Conservation (phyloP, 495 filamentous ascomycete genomes). For the Aspergillus nanangensis region DNA sequence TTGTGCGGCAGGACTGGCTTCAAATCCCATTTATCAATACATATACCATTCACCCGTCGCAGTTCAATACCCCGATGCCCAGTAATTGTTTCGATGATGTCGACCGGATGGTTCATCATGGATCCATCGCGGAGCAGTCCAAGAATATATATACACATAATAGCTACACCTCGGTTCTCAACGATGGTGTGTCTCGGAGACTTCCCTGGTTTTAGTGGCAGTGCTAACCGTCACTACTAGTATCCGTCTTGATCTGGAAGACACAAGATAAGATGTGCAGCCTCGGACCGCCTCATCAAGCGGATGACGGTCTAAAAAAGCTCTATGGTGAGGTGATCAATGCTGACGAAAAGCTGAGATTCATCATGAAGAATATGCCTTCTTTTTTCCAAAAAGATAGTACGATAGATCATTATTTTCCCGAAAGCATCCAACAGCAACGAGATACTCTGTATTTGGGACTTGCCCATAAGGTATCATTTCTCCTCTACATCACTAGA, state of each 20-base stretch:
- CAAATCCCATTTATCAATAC: constrained; percentile 14
- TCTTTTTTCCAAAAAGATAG: neutral
- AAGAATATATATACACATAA: constrained; percentile 4
- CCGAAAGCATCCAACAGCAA: neutral
- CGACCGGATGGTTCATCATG: neutral
- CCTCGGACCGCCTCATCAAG: neutral
- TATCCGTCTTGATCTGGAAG: constrained; percentile 11
- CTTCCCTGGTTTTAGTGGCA: too few relatives aligned
- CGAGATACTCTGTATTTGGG: neutral
- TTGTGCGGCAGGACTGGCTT: constrained; percentile 15
- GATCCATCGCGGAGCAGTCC: neutral
- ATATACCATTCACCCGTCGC: constrained; percentile 10
- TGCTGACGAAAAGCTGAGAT: constrained; percentile 6
- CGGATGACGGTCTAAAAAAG: neutral
- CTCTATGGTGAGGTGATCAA: constrained; percentile 9
- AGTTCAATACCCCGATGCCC: constrained; percentile 13
- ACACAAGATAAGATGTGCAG: constrained; percentile 7
- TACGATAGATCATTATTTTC: too few relatives aligned
- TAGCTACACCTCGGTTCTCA: constrained; percentile 8
- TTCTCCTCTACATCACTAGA: neutral
- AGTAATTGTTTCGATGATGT: constrained; percentile 5
- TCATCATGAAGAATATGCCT: constrained; percentile 4
- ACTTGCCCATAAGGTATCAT: neutral
- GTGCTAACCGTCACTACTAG: too few relatives aligned
- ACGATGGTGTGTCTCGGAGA: constrained; percentile 3